Base-by-base conservation (phyloP, 345 rosid genomes). In the Theobroma cacao region DNA sequence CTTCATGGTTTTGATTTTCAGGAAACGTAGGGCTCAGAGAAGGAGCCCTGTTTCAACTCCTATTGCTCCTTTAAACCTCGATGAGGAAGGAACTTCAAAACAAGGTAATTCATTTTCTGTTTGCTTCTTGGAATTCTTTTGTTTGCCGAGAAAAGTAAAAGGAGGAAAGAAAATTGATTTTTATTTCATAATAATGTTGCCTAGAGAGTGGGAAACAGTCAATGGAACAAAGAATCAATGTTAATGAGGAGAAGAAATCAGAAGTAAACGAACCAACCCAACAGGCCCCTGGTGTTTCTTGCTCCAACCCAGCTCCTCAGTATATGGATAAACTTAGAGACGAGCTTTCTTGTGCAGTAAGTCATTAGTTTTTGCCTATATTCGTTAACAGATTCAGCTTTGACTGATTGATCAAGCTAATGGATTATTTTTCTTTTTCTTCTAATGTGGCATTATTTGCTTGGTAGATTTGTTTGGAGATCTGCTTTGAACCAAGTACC, bases 401-500 rank as follows among this genome's bases (percentile, higher is more conserved):
- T 52, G 9, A 67, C 59, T 28, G 41, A 77, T 74, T 6, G 53
- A n/a, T n/a, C n/a, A 47, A 17, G 72, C 8, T 50, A 72, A 60
- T 22, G 36, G 38, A n/a, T 48, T 68, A 26, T 52, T 48, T 68
- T 15, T 13, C 3, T 52, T 56, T 18, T 33, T 34, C 20, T 47
- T 47, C 33, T n/a, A 40, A 40, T 70, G n/a, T 18, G 14, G 53
- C 26, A n/a, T 24, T 61, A 45, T 59, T 41, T 66, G 30, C 22
- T 67, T 69, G 30, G 74, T 64, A 95, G 99, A 91, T 95, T 63
- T 93, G 99, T 83, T 82, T 95, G 76, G 99, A 95, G 83, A 91
- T 95, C 66, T 95, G 99, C 85, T 95, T 69, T 83, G 99, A 95
- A 81, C 99, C 99, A 1, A 93, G 97, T 56, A 93, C 98, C 74